Evolutionary conservation across 2,329 filamentous ascomycete genomes (phyloP).

Genomic region (Cylindrodendrum hubeiense): DNA sequence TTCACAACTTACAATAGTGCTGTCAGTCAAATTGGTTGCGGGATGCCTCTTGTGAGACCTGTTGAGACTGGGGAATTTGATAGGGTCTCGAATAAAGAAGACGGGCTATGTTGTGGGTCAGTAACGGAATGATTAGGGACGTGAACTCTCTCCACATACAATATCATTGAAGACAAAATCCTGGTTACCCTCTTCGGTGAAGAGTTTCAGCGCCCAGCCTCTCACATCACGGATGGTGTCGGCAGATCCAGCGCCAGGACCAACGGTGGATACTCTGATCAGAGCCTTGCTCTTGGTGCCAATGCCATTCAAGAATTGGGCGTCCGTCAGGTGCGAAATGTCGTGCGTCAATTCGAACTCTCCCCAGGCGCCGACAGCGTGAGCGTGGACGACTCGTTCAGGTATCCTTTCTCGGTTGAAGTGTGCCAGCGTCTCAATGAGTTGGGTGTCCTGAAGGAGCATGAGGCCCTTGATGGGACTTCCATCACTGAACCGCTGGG

Average conservation of each 20-base stretch:
- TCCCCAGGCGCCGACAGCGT: conserved; percentile 60
- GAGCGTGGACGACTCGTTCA: conserved; percentile 49
- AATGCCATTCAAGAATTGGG: conserved; percentile 64
- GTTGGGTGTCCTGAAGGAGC: conserved; percentile 74
- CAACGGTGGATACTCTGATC: conserved; percentile 77
- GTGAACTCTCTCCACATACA: conserved; percentile 5
- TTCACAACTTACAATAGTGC: conserved; percentile 60
- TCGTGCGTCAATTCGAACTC: conserved; percentile 72
- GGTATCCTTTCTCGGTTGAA: conserved; percentile 65
- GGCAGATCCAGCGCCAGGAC: conserved; percentile 74
- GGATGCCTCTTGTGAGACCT: conserved; percentile 85
- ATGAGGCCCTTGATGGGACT: conserved; percentile 22
- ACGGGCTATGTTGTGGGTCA: conserved; percentile 59
- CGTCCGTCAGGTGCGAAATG: conserved; percentile 66
- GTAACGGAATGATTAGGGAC: neutral
- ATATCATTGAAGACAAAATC: conserved; percentile 85
- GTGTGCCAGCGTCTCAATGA: conserved; percentile 72
- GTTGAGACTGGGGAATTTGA: conserved; percentile 82
- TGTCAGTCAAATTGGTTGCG: conserved; percentile 77
- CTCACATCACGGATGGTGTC: conserved; percentile 78
- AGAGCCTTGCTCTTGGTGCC: conserved; percentile 70
- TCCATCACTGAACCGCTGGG: conserved; percentile 4
- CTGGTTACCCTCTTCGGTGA: conserved; percentile 78
- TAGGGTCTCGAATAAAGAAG: conserved; percentile 82
- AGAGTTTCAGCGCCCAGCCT: conserved; percentile 70